phyloP scores from a whole-genome alignment of 805 yeast species.

The Kuraishia piskuri region DNA sequence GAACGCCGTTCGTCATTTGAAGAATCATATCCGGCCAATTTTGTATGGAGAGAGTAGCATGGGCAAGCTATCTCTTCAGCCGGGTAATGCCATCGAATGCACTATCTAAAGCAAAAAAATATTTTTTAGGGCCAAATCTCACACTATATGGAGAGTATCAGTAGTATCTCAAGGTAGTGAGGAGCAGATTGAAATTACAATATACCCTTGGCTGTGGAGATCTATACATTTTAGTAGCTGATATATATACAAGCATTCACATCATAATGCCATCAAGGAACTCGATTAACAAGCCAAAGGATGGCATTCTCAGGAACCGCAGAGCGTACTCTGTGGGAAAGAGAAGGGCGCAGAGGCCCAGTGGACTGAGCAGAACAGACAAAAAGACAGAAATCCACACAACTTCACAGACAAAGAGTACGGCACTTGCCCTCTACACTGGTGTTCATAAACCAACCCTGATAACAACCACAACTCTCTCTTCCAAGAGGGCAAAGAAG shows the following conservation, averaged over 20 bases:
- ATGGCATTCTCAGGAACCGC: conserved; percentile 39
- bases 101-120: background rate
- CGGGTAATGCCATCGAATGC: background rate
- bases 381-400: background rate
- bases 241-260: background rate
- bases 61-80: background rate
- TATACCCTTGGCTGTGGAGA: background rate
- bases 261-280: conserved; percentile 69
- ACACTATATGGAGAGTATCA: background rate
- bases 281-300: conserved; percentile 74
- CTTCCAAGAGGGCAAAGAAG: conserved; percentile 73
- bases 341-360: conserved; percentile 47
- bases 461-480: conserved; percentile 51
- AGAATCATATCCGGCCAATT: background rate
- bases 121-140: background rate
- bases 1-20: background rate
- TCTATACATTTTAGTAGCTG: too few species aligned
- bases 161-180: too few species aligned
- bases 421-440: conserved; percentile 34
- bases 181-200: background rate
- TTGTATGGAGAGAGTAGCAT: background rate
- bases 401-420: conserved; percentile 17
- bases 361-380: conserved; percentile 18
- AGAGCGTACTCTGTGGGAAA: conserved; percentile 42
- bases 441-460: conserved; percentile 18